Evolutionary conservation across 2,329 filamentous ascomycete species (phyloP).

Genomic region (Alternaria sp.): DNA sequence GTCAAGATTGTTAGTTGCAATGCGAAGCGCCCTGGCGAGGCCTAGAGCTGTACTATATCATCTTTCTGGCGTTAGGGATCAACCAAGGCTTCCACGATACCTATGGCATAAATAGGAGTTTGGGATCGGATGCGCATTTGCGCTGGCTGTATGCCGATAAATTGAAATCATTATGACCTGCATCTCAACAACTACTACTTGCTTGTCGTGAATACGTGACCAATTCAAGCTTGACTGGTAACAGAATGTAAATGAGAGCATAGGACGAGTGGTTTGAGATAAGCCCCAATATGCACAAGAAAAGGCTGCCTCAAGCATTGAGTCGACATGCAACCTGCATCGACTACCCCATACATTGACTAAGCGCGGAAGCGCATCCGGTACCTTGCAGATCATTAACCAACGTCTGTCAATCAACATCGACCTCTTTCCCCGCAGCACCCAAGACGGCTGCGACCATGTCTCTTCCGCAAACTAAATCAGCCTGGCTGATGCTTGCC

Average conservation of each 20-base stretch:
- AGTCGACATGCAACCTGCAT: slow-evolving; percentile 9
- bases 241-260: neutral
- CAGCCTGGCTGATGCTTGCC: slow-evolving; percentile 69
- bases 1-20: slow-evolving; percentile 99
- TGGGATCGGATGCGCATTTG: neutral
- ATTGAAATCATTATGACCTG: slow-evolving; percentile 9
- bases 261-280: neutral
- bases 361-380: slow-evolving; percentile 28
- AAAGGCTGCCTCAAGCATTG: neutral
- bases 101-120: slow-evolving; percentile 34
- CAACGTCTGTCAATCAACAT: slow-evolving; percentile 9
- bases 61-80: slow-evolving; percentile 29
- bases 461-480: slow-evolving; percentile 33
- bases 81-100: slow-evolving; percentile 23
- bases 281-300: neutral
- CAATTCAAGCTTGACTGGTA: neutral
- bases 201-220: neutral
- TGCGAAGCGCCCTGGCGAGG: slow-evolving; percentile 78
- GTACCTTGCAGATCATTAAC: slow-evolving; percentile 27
- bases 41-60: slow-evolving; percentile 27
- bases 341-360: slow-evolving; percentile 19
- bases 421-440: slow-evolving; percentile 7
- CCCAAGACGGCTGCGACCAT: slow-evolving; percentile 23
- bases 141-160: slow-evolving; percentile 1
- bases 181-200: neutral